These are phyloP conservation scores for Calocera cornea DNA, from an alignment of 768 basidiomycete genomes.

Conservation along the genomic window DNA sequence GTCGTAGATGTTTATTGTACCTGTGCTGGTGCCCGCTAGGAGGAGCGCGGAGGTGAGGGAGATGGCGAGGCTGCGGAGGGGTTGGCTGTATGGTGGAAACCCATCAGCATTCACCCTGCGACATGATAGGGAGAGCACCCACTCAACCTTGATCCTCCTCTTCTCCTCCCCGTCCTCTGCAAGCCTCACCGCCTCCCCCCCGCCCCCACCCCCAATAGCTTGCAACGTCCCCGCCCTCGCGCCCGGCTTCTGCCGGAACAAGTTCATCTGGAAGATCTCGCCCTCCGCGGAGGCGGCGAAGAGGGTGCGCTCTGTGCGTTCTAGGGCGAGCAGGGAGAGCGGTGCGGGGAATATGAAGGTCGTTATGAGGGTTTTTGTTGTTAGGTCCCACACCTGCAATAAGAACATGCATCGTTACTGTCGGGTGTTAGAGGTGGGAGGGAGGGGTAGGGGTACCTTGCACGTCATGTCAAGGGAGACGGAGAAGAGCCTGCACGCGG, in stretches of 20 bases:
- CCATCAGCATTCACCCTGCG: background rate
- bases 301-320: conserved; percentile 74
- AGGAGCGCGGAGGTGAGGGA: conserved; percentile 68
- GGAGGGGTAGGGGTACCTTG: conserved; percentile 58
- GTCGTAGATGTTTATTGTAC: conserved; percentile 68
- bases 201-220: conserved; percentile 62
- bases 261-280: conserved; percentile 62
- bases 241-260: conserved; percentile 51
- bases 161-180: conserved; percentile 35
- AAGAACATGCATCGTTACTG: conserved; percentile 7
- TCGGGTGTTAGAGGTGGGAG: background rate
- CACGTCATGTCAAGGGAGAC: conserved; percentile 80
- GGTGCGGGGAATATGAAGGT: conserved; percentile 80
- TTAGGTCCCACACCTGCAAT: conserved; percentile 66
- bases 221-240: conserved; percentile 44
- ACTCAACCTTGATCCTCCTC: conserved; percentile 45
- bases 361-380: conserved; percentile 58
- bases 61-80: conserved; percentile 56
- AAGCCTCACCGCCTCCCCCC: conserved; percentile 56
- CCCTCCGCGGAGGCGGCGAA: conserved; percentile 72
- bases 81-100: conserved; percentile 37
- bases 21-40: conserved; percentile 63
- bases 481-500: conserved; percentile 61
- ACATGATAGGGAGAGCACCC: conserved; percentile 18
- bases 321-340: conserved; percentile 58